Base-by-base conservation (phyloP, 805 yeast genomes). In the Ogataea methanolica region DNA sequence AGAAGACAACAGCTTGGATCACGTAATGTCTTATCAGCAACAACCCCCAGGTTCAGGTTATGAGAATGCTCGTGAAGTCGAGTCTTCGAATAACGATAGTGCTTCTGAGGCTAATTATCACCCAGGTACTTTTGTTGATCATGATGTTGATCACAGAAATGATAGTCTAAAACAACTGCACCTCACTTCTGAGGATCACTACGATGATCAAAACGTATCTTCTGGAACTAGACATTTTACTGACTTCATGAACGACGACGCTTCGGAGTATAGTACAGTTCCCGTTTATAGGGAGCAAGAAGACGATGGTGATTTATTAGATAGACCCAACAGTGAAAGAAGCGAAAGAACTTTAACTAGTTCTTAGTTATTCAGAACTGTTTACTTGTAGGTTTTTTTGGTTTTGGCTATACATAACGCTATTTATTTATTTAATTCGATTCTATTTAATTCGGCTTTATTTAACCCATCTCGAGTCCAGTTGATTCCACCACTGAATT, bases 281-380 rank as follows among this genome's bases (percentile, higher is more conserved):
- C 59, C 59, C 2, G 55, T 46, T 5, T 55, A 55, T 43, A 40
- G 47, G 39, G 59, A 52, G 31, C 41, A 41, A 12, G 52, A 48
- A 5, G 46, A 42, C 6, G 9, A 19, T 33, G 11, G n/a, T 16
- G 21, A 16, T 16, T 17, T 14, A 8, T 36, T 26, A 26, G 31
- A 26, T 26, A 26, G 19, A 9, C 16, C 14, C n/a, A 38, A 34
- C 17, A n/a, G 26, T 21, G 11, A 11, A n/a, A n/a, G 21, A 23
- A 26, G 31, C 11, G 31, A 8, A 4, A 11, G 31, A 26, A 26
- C 31, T 9, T 9, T 26, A 9, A 26, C 9, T 6, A 26, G 31
- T 26, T 9, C 31, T 26, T 26, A 26, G 31, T 8, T 6, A 3
- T 6, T 9, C 4, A 8, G 9, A 26, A 26, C 9, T 4, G 12